Percentiles rank a stretch among this genome's conserved stretches.
Evolutionary conservation across 164 flowering plant genomes (phyloP).

Genomic region (Pachysandra terminalis): DNA sequence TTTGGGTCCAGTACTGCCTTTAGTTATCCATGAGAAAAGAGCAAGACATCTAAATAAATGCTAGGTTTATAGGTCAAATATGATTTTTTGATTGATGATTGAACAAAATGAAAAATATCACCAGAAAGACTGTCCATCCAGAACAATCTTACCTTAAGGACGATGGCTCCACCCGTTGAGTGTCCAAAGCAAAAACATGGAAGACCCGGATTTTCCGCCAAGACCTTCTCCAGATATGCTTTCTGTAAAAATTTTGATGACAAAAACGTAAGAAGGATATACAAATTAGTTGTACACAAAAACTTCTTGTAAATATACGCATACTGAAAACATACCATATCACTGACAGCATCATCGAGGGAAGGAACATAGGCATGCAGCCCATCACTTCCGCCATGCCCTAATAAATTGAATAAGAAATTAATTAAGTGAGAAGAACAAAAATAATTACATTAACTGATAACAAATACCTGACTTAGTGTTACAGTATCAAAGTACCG

Average conservation of each 20-base stretch:
- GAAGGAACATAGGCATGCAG: conserved; percentile 88
- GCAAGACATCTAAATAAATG: neutral
- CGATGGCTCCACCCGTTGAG: conserved; percentile 87
- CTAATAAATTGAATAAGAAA: conserved; percentile 23
- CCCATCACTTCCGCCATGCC: conserved; percentile 95
- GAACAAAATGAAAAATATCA: neutral
- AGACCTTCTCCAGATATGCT: conserved; percentile 54
- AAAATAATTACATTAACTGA: neutral
- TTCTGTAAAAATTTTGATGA: conserved; percentile 40
- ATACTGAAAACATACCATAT: conserved; percentile 43
- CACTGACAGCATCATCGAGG: conserved; percentile 66
- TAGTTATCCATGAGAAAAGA: conserved; percentile 11
- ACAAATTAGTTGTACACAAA: neutral
- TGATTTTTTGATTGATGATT: neutral
- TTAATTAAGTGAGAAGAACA: neutral
- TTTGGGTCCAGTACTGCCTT: conserved; percentile 76
- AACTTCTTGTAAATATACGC: neutral
- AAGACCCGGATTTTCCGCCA: conserved; percentile 65
- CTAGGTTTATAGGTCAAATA: neutral
- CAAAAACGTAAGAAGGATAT: neutral
- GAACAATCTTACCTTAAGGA: conserved; percentile 52
- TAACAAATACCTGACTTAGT: too few relatives aligned
- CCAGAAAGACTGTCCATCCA: neutral
- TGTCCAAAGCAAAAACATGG: conserved; percentile 91
- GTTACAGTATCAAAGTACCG: too few relatives aligned